Base-by-base conservation (phyloP, 306 rosid genomes). In the Quercus parvula region DNA sequence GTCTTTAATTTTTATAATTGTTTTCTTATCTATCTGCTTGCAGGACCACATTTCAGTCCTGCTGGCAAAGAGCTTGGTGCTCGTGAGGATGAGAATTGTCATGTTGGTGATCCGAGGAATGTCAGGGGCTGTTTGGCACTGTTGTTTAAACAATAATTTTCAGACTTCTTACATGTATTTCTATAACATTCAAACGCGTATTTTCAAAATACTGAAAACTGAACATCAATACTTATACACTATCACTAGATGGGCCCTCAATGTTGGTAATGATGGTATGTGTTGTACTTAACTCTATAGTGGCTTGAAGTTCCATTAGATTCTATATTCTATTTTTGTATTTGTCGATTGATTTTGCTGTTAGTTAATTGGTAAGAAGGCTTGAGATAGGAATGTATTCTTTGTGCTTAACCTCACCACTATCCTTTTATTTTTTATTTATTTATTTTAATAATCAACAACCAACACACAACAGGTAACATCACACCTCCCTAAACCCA, bases 91-190 rank as follows among this genome's bases (percentile, higher is more conserved):
- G 92, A 71, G 76, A 75, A 1, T 73, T 96, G 98, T 19, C 98
- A 93, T 84, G 97, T 97, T 76, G 99, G 99, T 63, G 99, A 95
- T 88, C 87, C 90, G 15, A 97, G 97, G 81, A 95, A 95, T 74
- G 55, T 93, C 46, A 6, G 10, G 10, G 44, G 10, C 2, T 38
- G 44, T 38, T 35, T 7, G 10, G 44, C 44, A 38, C 2, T 1
- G 10, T 38, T 7, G 44, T 38, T 38, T 1, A 38, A 38, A 38
- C 2, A 38, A 6, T 2, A 7, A 0, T 6, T 38, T 38, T 38
- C 10, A 38, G 0, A 38, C 9, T 38, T 38, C 2, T 38, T 2
- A 38, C 44, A 38, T 2, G 0, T 38, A 38, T 6, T 6, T 6
- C 0, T 38, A 6, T 38, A 38, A 38, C 9, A 38, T 2, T 38